These are phyloP conservation scores for Plectosphaerella sp. DNA, from an alignment of 2,329 filamentous ascomycete species.

Conservation along the genomic window DNA sequence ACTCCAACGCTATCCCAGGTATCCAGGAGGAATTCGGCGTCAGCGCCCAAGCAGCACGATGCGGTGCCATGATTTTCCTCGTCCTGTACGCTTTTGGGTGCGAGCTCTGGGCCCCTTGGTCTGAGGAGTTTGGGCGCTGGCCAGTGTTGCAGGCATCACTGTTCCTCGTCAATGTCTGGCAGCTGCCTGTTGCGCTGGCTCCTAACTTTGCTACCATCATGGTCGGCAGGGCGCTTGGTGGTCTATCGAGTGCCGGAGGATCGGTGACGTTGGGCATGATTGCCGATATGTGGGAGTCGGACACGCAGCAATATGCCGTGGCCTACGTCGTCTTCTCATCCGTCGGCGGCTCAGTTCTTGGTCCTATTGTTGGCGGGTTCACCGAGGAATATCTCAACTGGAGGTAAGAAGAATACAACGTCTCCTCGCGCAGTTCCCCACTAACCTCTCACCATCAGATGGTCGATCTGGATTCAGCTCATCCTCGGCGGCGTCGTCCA, in stretches of 20 bases:
- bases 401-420: conserved; percentile 39
- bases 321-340: conserved; percentile 76
- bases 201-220: conserved; percentile 69
- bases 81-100: conserved; percentile 81
- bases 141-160: conserved; percentile 70
- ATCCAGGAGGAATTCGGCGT: conserved; percentile 66
- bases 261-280: conserved; percentile 73
- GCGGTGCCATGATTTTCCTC: conserved; percentile 74
- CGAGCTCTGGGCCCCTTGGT: conserved; percentile 86
- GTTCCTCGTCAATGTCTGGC: conserved; percentile 73
- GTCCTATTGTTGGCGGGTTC: conserved; percentile 76
- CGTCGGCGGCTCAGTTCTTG: conserved; percentile 71
- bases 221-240: conserved; percentile 65
- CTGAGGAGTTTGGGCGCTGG: conserved; percentile 75
- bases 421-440: not conserved
- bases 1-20: conserved; percentile 63
- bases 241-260: conserved; percentile 66
- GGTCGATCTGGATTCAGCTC: conserved; percentile 82
- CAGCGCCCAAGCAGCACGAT: conserved; percentile 62
- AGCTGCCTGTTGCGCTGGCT: conserved; percentile 67
- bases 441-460: conserved; percentile 18
- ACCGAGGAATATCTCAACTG: conserved; percentile 63
- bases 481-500: conserved; percentile 72
- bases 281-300: conserved; percentile 68
- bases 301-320: conserved; percentile 70